Conservation (phyloP, 495 filamentous ascomycete species). For the Aspergillus taichungensis region DNA sequence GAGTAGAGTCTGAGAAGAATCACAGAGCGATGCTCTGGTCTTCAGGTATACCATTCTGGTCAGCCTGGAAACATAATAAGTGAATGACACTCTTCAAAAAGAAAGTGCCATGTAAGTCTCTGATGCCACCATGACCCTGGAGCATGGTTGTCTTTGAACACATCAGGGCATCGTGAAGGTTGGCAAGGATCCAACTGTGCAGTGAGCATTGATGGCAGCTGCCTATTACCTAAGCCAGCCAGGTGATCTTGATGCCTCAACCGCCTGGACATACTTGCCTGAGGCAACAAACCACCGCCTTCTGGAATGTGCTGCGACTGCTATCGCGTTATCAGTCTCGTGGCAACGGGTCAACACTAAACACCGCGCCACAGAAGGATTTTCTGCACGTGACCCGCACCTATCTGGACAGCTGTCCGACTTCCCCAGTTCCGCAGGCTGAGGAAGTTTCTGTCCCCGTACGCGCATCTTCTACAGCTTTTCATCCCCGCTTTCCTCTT, state of each 20-base stretch:
- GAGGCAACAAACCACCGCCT: neutral
- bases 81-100: too few species aligned
- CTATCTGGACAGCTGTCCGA: constrained; percentile 22
- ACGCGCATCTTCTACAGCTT: constrained; percentile 11
- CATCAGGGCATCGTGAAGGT: constrained; percentile 4
- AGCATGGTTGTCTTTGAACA: neutral
- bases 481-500: too few species aligned
- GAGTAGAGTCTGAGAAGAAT: too few species aligned
- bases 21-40: too few species aligned
- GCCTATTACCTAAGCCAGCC: constrained; percentile 12
- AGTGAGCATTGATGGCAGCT: constrained; percentile 10
- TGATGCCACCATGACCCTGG: too few species aligned
- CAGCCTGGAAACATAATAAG: too few species aligned
- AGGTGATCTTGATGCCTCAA: constrained; percentile 10
- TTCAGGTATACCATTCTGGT: too few species aligned
- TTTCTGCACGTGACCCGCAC: constrained; percentile 11
- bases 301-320: neutral
- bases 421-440: constrained; percentile 14
- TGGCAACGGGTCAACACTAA: neutral
- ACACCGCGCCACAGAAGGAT: neutral
- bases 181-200: constrained; percentile 4
- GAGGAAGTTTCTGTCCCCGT: constrained; percentile 18
- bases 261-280: neutral
- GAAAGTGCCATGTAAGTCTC: too few species aligned
- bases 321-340: neutral